Base-by-base conservation (phyloP, 306 rosid species). In the Dalbergia oliveri region DNA sequence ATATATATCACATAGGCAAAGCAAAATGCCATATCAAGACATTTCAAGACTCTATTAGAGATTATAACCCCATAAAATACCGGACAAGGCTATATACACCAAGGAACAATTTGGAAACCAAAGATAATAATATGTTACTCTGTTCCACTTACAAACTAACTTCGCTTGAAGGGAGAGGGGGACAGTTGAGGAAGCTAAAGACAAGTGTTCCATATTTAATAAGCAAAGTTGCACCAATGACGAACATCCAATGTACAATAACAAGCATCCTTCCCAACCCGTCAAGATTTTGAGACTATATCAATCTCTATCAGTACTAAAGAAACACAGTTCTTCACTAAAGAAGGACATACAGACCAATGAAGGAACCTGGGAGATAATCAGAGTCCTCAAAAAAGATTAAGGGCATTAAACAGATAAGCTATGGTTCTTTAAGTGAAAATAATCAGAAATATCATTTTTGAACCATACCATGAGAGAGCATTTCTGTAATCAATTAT, bases 201-300 rank as follows among this genome's bases (percentile, higher is more conserved):
- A 76, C 61, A 35, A 8, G 57, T 4, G 37, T 8, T 15, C 37
- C 33, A 15, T 31, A 15, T 0, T 61, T 63, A 69, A 57, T 57
- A n/a, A 56, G 74, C 78, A 70, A 47, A 75, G 9, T 68, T 44
- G 79, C 50, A 69, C 26, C 63, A 34, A 31, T 62, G 18, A 56
- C 13, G 60, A 81, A 16, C 73, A 66, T 7, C 37, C 9, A 54
- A 39, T 31, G n/a, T 71, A 53, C n/a, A 33, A 54, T 14, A 72
- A 56, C 39, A 81, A 69, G 18, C 45, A 75, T 49, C 59, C 49
- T 75, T 75, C 81, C 66, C 43, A 26, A 68, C 81, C 66, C 43
- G 16, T 74, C 60, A 18, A 66, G 57, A 37, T 11, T 71, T 64
- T 10, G 59, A 65, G 50, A 41, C 73, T 78, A 13, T 58, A 79